Evolutionary conservation across 2,329 filamentous ascomycete genomes (phyloP), one percentile per base, ranked within the genome.

Genomic region (Penicillium sp.): DNA sequence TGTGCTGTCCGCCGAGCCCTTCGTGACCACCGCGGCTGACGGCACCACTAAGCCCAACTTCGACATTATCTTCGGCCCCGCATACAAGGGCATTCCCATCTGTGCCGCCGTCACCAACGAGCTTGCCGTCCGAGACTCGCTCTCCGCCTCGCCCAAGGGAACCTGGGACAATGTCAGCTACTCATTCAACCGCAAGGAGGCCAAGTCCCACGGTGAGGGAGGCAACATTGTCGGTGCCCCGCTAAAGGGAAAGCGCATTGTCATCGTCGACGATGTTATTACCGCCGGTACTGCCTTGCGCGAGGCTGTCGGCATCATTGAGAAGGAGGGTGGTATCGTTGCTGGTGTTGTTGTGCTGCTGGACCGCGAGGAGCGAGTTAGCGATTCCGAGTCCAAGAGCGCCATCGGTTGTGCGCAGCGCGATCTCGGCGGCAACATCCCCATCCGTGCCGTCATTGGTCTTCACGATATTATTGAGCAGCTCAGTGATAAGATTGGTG

Each of bases 61-160:
- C 74, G 93, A 98, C 73, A 84, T 98, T 67, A 82, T 98, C 70
- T 98, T 98, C 76, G 93, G 86, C 16, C 93, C 95, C 3, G 93
- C 95, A 10, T 99, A 98, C 83, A 99, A 98, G 80, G 95, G 95
- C 45, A 96, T 98, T 63, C 91, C 93, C 1, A 85, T 98, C n/a
- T 90, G 90, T 45, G 87, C 89, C 16, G 84, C 90, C 3, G 88
- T 91, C 16, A 83, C 88, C 37, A 85, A 90, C 71, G 89, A 92
- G 74, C 84, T 98, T 13, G 85, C 86, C 52, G 84, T 87, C 68
- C 78, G 92, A 11, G 87, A 91, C 61, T 65, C 69, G 4, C 67
- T 74, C 24, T 65, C 70, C 10, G 66, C 54, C 8, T 59, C 62
- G 5, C 60, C 68, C 10, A 79, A 84, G 19, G 76, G 79, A 50